Conservation (phyloP, 1,139 yeast genomes). For the Pichia sp. region DNA sequence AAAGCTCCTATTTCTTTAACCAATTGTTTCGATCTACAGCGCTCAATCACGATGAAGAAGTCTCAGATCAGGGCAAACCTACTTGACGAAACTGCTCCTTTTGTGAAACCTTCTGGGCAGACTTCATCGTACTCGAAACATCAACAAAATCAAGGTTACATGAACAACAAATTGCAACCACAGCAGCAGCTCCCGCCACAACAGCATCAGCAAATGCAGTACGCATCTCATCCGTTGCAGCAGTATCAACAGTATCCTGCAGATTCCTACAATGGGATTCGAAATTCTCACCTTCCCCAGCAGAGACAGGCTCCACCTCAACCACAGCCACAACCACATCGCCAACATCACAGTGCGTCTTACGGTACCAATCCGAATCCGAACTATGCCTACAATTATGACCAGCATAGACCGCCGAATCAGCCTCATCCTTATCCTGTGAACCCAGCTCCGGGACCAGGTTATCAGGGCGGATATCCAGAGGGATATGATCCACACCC, state of each 20-base stretch:
- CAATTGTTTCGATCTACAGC: background rate
- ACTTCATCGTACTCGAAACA: background rate
- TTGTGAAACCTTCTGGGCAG: constrained; percentile 1
- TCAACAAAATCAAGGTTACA: background rate
- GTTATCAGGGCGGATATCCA: background rate
- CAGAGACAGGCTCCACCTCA: constrained; percentile 1
- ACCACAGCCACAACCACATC: constrained; percentile 1
- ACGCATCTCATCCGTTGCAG: background rate
- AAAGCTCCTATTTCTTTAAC: background rate
- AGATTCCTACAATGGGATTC: background rate
- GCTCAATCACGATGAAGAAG: constrained; percentile 18
- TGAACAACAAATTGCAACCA: background rate
- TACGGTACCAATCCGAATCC: background rate
- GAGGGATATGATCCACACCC: background rate
- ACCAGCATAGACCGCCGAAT: background rate
- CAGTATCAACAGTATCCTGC: constrained; percentile 1
- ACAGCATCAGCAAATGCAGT: background rate
- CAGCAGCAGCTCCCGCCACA: constrained; percentile 3
- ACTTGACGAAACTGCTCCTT: constrained; percentile 18
- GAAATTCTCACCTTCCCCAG: constrained; percentile 1
- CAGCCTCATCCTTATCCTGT: constrained; percentile 3
- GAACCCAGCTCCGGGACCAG: background rate
- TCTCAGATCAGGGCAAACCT: constrained; percentile 28
- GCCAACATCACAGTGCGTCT: background rate
- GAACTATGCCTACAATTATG: background rate